Conservation (phyloP, 805 yeast genomes). For the Spathaspora sp. region DNA sequence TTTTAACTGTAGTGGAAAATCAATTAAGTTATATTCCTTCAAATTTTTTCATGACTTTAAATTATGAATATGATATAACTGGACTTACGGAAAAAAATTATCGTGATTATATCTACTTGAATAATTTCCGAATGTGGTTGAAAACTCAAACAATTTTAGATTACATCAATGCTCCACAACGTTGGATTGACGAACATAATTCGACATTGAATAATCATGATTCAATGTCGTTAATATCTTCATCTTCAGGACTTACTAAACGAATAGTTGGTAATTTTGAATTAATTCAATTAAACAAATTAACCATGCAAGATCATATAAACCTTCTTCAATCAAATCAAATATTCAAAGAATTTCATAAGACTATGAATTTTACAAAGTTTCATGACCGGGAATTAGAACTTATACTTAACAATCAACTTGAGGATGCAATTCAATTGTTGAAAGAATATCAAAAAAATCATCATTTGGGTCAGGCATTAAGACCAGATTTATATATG, state of each 20-base stretch:
- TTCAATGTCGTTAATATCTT: neutral
- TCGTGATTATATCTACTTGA: slow-evolving; percentile 44
- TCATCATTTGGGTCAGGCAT: slow-evolving; percentile 13
- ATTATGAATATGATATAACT: slow-evolving; percentile 24
- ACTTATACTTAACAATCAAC: slow-evolving; percentile 8
- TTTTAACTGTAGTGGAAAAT: slow-evolving; percentile 53
- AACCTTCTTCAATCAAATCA: slow-evolving; percentile 21
- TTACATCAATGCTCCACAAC: slow-evolving; percentile 19
- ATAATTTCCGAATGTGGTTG: slow-evolving; percentile 58
- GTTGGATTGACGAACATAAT: slow-evolving; percentile 13
- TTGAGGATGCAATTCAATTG: neutral
- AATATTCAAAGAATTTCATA: slow-evolving; percentile 23
- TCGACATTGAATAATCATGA: slow-evolving; percentile 3
- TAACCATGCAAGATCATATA: slow-evolving; percentile 20
- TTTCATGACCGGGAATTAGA: slow-evolving; percentile 25
- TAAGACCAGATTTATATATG: slow-evolving; percentile 27
- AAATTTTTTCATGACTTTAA: slow-evolving; percentile 20
- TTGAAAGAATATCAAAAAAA: slow-evolving; percentile 2
- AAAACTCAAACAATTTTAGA: slow-evolving; percentile 19
- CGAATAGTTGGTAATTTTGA: slow-evolving; percentile 13
- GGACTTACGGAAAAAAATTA: slow-evolving; percentile 34
- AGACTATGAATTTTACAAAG: slow-evolving; percentile 19
- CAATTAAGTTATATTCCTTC: slow-evolving; percentile 32
- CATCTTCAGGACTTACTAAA: slow-evolving; percentile 4
- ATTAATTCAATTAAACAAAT: slow-evolving; percentile 14